Percentiles rank a stretch among this genome's conserved stretches.
Conservation (phyloP, 306 rosid genomes). For the Begonia loranthoides region DNA sequence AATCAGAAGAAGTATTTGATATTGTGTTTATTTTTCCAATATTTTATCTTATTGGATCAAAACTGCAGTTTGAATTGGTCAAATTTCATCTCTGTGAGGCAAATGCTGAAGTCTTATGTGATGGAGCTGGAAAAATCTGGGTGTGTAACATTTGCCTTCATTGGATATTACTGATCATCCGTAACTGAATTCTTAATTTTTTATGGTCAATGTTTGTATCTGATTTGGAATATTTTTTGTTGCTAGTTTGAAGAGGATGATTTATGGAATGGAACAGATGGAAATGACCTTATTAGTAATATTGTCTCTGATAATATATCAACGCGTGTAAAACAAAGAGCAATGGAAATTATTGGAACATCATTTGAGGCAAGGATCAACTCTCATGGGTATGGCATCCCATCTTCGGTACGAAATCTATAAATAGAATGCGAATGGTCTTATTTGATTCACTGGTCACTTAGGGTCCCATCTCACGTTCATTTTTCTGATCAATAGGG, state of each 20-base stretch:
- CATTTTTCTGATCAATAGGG: constrained; percentile 25
- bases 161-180: neutral
- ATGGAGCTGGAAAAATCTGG: constrained; percentile 62
- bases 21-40: neutral
- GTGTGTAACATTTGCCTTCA: constrained; percentile 29
- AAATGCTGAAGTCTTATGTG: constrained; percentile 55
- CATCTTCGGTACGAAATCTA: constrained; percentile 4
- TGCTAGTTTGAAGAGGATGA: constrained; percentile 50
- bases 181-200: neutral
- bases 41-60: constrained; percentile 1
- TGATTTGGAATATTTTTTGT: neutral
- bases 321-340: constrained; percentile 43
- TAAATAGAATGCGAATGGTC: constrained; percentile 4
- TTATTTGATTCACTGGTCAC: constrained; percentile 2
- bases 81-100: constrained; percentile 45
- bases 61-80: constrained; percentile 39
- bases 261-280: constrained; percentile 34
- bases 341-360: constrained; percentile 31
- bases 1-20: neutral
- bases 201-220: neutral
- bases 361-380: constrained; percentile 38
- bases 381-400: constrained; percentile 45
- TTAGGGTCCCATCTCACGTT: neutral
- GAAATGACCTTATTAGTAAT: constrained; percentile 23
- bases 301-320: constrained; percentile 23